phyloP scores from a whole-genome alignment of 2,329 filamentous ascomycete genomes.

The Cercospora sojina region DNA sequence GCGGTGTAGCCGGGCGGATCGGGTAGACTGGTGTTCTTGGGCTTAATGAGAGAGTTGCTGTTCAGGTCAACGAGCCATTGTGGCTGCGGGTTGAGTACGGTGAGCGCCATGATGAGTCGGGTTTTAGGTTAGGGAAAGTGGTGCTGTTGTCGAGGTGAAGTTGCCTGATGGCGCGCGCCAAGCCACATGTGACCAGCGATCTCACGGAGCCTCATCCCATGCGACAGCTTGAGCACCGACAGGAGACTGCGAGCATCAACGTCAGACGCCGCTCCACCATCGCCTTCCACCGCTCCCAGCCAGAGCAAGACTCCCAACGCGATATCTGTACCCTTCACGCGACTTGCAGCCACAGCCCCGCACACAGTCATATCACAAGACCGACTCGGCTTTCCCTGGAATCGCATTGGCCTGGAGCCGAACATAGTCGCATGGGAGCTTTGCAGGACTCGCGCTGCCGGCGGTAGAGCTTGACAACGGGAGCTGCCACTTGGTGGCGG shows the following conservation, averaged over 20 bases:
- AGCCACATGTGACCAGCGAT: conserved; percentile 10
- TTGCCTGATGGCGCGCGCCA: conserved; percentile 4
- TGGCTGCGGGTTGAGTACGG: conserved; percentile 54
- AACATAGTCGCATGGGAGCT: conserved; percentile 14
- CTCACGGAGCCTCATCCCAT: conserved; percentile 6
- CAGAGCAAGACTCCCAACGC: not conserved
- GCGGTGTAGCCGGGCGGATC: conserved; percentile 84
- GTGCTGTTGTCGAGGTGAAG: conserved; percentile 6
- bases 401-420: conserved; percentile 18
- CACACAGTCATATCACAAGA: conserved; percentile 15
- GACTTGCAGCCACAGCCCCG: conserved; percentile 10
- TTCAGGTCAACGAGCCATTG: conserved; percentile 82
- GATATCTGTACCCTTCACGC: not conserved
- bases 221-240: not conserved
- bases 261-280: not conserved
- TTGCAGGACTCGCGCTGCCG: conserved; percentile 3
- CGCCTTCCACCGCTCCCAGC: not conserved
- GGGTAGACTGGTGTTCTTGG: conserved; percentile 67
- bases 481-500: not conserved
- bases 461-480: conserved; percentile 8
- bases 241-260: not conserved
- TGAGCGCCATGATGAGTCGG: conserved; percentile 29
- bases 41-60: conserved; percentile 63
- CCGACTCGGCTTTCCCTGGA: conserved; percentile 3
- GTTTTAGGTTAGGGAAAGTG: not conserved